Conservation (phyloP, 192 early-diverging fungal genomes). For the Backusella liffmaniae region DNA sequence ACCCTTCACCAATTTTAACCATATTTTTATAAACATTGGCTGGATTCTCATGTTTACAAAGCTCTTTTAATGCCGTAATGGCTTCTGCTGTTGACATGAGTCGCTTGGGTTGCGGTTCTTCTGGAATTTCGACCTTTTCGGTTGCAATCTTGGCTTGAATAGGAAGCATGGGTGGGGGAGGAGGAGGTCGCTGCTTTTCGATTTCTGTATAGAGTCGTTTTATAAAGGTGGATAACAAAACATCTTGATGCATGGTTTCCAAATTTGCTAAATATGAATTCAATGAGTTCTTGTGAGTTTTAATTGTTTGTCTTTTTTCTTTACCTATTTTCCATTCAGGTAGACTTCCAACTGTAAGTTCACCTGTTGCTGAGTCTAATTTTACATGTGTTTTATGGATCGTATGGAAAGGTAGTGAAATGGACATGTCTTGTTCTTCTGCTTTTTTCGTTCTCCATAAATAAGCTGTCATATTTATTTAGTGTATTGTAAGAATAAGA, state of each 20-base stretch:
- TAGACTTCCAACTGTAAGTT: not conserved
- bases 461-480: not conserved
- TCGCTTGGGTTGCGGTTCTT: not conserved
- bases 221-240: slow-evolving; percentile 11
- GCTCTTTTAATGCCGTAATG: not conserved
- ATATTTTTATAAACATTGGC: slow-evolving; percentile 64
- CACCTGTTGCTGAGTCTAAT: slow-evolving; percentile 4
- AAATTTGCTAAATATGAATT: not conserved
- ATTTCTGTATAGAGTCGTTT: slow-evolving; percentile 15
- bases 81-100: not conserved
- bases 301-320: too few species aligned
- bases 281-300: too few species aligned
- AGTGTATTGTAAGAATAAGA: not conserved
- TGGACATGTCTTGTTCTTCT: not conserved
- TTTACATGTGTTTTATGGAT: slow-evolving; percentile 15
- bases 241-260: slow-evolving; percentile 1
- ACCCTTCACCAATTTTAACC: slow-evolving; percentile 91
- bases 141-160: not conserved
- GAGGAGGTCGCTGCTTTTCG: not conserved
- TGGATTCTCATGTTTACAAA: slow-evolving; percentile 1
- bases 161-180: not conserved
- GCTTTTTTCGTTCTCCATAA: not conserved
- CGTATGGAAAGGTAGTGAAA: slow-evolving; percentile 11
- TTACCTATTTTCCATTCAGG: slow-evolving; percentile 12
- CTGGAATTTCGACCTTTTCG: not conserved